Evolutionary conservation across 306 rosid species (phyloP).

Genomic region (Lotus japonicus): DNA sequence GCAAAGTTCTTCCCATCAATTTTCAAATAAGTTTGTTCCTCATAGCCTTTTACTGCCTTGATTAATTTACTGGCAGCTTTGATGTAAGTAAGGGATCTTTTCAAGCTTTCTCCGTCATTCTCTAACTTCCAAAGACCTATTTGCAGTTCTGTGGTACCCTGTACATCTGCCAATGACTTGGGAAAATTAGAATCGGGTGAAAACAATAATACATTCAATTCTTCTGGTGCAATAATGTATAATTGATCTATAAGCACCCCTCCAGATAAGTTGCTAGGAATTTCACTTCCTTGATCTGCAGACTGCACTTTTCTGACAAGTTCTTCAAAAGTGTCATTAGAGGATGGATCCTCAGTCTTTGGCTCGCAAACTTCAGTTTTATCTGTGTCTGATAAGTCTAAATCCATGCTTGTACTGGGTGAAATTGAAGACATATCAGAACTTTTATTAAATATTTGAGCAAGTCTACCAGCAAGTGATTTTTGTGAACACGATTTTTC

Average conservation of each 20-base stretch:
- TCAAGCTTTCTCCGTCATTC: slow-evolving; percentile 37
- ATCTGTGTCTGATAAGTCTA: slow-evolving; percentile 42
- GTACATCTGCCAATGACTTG: slow-evolving; percentile 51
- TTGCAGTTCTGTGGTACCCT: slow-evolving; percentile 66
- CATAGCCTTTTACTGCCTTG: slow-evolving; percentile 70
- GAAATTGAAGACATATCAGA: slow-evolving; percentile 34
- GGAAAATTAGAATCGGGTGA: slow-evolving; percentile 53
- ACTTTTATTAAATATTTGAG: slow-evolving; percentile 63
- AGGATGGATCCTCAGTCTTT: slow-evolving; percentile 51
- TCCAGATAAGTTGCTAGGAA: slow-evolving; percentile 71
- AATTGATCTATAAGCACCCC: slow-evolving; percentile 79
- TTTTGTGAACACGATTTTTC: slow-evolving; percentile 49
- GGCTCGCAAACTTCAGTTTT: slow-evolving; percentile 35
- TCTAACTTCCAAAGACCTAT: slow-evolving; percentile 69
- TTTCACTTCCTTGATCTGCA: slow-evolving; percentile 57
- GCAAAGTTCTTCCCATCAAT: slow-evolving; percentile 76
- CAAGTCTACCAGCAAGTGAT: slow-evolving; percentile 61
- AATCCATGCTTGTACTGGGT: slow-evolving; percentile 38
- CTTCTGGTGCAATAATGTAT: slow-evolving; percentile 57
- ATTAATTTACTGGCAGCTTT: slow-evolving; percentile 73
- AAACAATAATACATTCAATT: slow-evolving; percentile 62
- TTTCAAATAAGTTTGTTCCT: slow-evolving; percentile 80
- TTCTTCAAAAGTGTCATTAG: slow-evolving; percentile 61
- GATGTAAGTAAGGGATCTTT: slow-evolving; percentile 57
- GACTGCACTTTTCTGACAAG: slow-evolving; percentile 43